Conservation (phyloP, 148 eudicot species). For the Rhododendron vialii region DNA sequence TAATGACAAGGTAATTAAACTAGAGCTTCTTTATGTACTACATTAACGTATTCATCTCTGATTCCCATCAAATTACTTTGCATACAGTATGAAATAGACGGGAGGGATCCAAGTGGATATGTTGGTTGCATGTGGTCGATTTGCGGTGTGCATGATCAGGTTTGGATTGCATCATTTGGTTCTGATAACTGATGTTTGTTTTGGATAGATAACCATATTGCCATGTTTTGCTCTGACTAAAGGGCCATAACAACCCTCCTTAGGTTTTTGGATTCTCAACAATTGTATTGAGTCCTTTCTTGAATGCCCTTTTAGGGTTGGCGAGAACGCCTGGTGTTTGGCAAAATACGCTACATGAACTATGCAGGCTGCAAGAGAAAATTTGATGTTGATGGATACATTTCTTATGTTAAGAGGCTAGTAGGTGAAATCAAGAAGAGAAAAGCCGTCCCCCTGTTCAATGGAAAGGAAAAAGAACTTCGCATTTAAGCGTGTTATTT, state of each 20-base stretch:
- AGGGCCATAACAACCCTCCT: neutral
- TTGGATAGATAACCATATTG: neutral
- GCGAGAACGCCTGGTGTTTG: conserved; percentile 84
- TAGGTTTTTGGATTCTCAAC: neutral
- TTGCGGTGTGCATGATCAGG: conserved; percentile 98
- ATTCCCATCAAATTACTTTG: neutral
- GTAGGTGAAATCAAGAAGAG: conserved; percentile 81
- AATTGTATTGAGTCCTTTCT: neutral
- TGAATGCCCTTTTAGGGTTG: conserved; percentile 57
- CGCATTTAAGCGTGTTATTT: neutral
- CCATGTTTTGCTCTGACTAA: neutral
- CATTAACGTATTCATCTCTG: neutral
- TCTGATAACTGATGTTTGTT: neutral
- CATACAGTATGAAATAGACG: conserved; percentile 83
- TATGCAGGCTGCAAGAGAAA: conserved; percentile 96
- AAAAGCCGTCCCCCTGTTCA: conserved; percentile 50
- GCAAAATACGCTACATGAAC: conserved; percentile 95
- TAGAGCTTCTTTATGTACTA: neutral
- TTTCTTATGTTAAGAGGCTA: conserved; percentile 65
- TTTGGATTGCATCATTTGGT: conserved; percentile 12
- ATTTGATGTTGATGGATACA: conserved; percentile 83
- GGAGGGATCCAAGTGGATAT: conserved; percentile 96
- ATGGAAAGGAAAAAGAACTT: conserved; percentile 27
- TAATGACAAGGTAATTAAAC: conserved; percentile 69
- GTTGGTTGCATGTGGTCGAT: conserved; percentile 99